A percentile compares a stretch with the other conserved stretches of the same genome.
phyloP scores from a whole-genome alignment of 2,329 filamentous ascomycete species.

The Fusarium sp. region DNA sequence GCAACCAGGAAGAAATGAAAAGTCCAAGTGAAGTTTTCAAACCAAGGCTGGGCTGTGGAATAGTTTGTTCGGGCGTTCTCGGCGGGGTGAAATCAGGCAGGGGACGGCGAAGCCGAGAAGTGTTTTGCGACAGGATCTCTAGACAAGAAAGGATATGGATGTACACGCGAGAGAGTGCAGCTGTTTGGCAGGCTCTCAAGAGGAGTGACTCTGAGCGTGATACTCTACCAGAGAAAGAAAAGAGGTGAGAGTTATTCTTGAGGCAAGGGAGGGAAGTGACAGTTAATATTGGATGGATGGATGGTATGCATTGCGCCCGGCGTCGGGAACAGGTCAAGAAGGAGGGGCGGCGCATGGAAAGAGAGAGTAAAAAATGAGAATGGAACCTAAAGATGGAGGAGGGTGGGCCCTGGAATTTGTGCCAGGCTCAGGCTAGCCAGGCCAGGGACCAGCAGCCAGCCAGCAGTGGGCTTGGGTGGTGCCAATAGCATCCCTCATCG shows the following conservation, averaged over 20 bases:
- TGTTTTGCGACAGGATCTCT: constrained; percentile 30
- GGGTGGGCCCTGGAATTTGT: constrained; percentile 8
- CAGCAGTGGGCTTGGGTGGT: constrained; percentile 6
- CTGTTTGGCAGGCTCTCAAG: background rate
- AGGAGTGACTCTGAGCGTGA: background rate
- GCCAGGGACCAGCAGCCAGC: constrained; percentile 2
- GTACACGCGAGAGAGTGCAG: background rate
- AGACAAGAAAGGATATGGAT: constrained; percentile 25
- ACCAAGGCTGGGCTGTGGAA: constrained; percentile 14
- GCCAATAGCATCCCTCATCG: constrained; percentile 27
- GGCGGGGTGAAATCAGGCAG: constrained; percentile 37
- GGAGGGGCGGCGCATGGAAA: constrained; percentile 19
- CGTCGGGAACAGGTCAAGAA: constrained; percentile 3
- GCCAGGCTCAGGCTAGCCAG: background rate
- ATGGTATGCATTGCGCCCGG: constrained; percentile 11
- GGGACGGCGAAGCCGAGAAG: constrained; percentile 36
- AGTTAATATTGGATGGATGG: constrained; percentile 20
- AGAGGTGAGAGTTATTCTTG: constrained; percentile 1
- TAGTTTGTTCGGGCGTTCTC: constrained; percentile 43
- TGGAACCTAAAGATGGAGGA: background rate
- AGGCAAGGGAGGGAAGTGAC: constrained; percentile 27
- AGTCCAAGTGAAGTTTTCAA: background rate
- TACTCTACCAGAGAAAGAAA: background rate
- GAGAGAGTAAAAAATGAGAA: background rate
- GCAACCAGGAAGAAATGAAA: background rate